These are phyloP conservation scores for Hygrophila difformis DNA, from an alignment of 257 asterid genomes.

Conservation along the genomic window DNA sequence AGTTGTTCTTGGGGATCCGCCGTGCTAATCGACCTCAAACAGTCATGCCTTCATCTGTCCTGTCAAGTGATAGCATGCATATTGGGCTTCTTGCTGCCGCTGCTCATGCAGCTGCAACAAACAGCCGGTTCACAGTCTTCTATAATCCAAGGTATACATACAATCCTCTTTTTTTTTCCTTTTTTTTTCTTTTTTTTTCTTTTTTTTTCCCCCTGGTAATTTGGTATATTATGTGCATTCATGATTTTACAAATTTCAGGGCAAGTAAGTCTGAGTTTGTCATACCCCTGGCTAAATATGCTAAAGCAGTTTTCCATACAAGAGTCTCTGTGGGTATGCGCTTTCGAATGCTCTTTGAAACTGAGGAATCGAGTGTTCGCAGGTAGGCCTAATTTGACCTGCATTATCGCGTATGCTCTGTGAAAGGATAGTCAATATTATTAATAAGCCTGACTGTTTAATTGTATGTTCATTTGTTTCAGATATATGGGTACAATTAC, in stretches of 20 bases:
- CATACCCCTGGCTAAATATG: slow-evolving; percentile 82
- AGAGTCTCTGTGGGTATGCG: slow-evolving; percentile 93
- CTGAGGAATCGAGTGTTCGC: slow-evolving; percentile 90
- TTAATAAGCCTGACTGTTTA: slow-evolving; percentile 1
- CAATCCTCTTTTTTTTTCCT: slow-evolving; percentile 13
- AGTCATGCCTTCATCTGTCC: slow-evolving; percentile 83
- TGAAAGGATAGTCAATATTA: too few species aligned
- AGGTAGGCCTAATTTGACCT: too few species aligned
- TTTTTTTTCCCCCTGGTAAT: slow-evolving; percentile 4
- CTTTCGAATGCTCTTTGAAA: slow-evolving; percentile 89
- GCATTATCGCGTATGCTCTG: too few species aligned
- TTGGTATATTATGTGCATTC: too few species aligned
- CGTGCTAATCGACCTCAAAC: slow-evolving; percentile 85
- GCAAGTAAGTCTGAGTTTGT: slow-evolving; percentile 89
- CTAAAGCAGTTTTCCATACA: slow-evolving; percentile 78
- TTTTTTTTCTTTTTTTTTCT: slow-evolving; percentile 10
- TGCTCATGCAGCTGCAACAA: slow-evolving; percentile 90
- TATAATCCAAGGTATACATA: slow-evolving; percentile 74
- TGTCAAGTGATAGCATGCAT: slow-evolving; percentile 96
- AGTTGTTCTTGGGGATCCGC: slow-evolving; percentile 78
- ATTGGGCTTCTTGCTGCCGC: slow-evolving; percentile 99
- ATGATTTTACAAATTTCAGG: slow-evolving; percentile 35
- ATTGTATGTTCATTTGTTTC: slow-evolving; percentile 15
- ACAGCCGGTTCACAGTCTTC: slow-evolving; percentile 83
- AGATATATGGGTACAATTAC: slow-evolving; percentile 95